Percentiles rank a stretch among this genome's conserved stretches.
Evolutionary conservation across 1,139 yeast genomes (phyloP).

Genomic region (Yamadazyma atlantica): DNA sequence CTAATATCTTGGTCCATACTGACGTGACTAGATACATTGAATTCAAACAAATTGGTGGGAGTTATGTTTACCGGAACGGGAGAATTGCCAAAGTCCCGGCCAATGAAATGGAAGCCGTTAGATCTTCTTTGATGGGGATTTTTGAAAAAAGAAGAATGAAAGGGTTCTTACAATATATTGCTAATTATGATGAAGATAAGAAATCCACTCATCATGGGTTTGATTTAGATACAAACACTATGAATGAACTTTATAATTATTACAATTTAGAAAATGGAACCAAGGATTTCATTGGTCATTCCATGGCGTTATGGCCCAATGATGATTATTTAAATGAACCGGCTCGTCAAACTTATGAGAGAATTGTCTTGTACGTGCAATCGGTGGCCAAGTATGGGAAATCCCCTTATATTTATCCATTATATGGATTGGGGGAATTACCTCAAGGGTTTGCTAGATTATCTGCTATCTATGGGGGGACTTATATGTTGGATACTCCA

Average conservation of each 20-base stretch:
- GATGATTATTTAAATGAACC: conserved; percentile 88
- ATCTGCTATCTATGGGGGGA: conserved; percentile 97
- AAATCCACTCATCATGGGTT: conserved; percentile 81
- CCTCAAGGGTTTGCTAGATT: conserved; percentile 98
- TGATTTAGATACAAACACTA: conserved; percentile 82
- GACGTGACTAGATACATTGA: conserved; percentile 95
- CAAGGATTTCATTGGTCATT: conserved; percentile 95
- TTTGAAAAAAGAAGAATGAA: conserved; percentile 96
- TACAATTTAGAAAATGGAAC: conserved; percentile 93
- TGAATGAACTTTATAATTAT: conserved; percentile 87
- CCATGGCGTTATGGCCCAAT: conserved; percentile 96
- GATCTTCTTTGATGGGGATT: conserved; percentile 90
- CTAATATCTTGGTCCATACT: conserved; percentile 91
- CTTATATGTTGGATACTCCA: conserved; percentile 96
- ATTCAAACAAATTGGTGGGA: conserved; percentile 92
- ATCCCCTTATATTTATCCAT: conserved; percentile 93
- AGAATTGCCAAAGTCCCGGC: conserved; percentile 95
- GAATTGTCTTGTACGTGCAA: conserved; percentile 81
- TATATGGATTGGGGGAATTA: conserved; percentile 94
- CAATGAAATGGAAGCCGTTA: conserved; percentile 85
- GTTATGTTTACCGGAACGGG: conserved; percentile 89
- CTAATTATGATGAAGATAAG: conserved; percentile 77
- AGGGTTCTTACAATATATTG: conserved; percentile 84
- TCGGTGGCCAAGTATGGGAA: conserved; percentile 95
- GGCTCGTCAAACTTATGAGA: conserved; percentile 88